Conservation (phyloP, 371 early-diverging fungal species). For the Apophysomyces variabilis region DNA sequence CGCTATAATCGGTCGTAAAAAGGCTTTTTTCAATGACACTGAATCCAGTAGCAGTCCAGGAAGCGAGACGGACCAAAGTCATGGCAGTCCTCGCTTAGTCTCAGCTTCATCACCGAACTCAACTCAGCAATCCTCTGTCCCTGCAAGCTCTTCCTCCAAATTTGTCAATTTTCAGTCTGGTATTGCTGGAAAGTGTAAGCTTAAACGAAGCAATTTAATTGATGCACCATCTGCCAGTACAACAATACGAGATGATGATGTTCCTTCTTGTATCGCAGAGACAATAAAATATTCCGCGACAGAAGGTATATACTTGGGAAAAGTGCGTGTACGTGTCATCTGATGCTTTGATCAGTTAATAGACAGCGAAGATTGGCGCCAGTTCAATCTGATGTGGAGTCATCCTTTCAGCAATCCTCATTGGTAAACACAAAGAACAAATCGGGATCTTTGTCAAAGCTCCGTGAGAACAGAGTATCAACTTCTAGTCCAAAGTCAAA, state of each 20-base stretch:
- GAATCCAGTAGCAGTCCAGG: slow-evolving; percentile 31
- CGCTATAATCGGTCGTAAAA: not conserved
- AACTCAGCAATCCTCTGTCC: slow-evolving; percentile 12
- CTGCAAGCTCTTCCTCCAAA: slow-evolving; percentile 25
- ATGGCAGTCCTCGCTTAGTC: not conserved
- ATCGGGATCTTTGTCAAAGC: slow-evolving; percentile 36
- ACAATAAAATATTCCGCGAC: not conserved
- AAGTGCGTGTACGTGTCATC: not conserved
- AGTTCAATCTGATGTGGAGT: not conserved
- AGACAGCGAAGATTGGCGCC: not conserved
- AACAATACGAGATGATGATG: slow-evolving; percentile 25
- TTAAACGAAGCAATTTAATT: slow-evolving; percentile 47
- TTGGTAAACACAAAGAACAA: slow-evolving; percentile 20
- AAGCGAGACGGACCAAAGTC: not conserved
- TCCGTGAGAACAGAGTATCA: slow-evolving; percentile 25
- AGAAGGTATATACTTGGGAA: not conserved
- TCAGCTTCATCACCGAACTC: slow-evolving; percentile 10
- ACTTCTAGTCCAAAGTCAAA: slow-evolving; percentile 5
- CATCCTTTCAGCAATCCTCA: not conserved
- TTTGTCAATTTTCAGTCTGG: slow-evolving; percentile 42
- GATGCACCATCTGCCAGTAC: slow-evolving; percentile 36
- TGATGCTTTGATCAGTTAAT: not conserved
- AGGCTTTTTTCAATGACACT: slow-evolving; percentile 24
- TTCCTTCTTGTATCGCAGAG: not conserved
- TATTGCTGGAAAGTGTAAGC: slow-evolving; percentile 44